Evolutionary conservation across 257 asterid genomes (phyloP).

Genomic region (Salvia rosmarinus): DNA sequence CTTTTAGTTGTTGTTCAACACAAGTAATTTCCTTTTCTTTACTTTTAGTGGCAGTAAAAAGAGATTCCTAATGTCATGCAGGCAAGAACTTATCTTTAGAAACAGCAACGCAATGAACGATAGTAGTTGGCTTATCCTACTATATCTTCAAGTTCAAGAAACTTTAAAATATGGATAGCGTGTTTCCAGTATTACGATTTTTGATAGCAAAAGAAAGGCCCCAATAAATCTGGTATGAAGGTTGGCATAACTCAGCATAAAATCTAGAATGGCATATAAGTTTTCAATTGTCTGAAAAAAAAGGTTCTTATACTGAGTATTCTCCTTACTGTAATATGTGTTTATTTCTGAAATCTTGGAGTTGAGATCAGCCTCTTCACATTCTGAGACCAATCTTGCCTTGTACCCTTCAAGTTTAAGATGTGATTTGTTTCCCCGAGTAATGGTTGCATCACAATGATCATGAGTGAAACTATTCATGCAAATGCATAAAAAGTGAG

Average conservation of each 20-base stretch:
- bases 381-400: neutral
- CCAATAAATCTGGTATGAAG: no score
- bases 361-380: neutral
- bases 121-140: neutral
- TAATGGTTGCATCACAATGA: no score
- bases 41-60: neutral
- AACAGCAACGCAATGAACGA: neutral
- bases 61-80: conserved; percentile 3
- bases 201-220: neutral
- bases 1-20: neutral
- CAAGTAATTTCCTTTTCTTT: neutral
- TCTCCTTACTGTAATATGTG: no score
- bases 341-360: neutral
- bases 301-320: no score
- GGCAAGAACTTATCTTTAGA: neutral
- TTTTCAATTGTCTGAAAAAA: neutral
- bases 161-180: neutral
- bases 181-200: neutral
- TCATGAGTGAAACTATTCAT: neutral
- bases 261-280: neutral
- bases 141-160: neutral
- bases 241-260: neutral
- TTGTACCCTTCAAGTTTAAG: no score
- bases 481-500: neutral
- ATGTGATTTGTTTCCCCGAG: no score